Evolutionary conservation across 2,329 filamentous ascomycete genomes (phyloP).

Genomic region (Fusarium sp.): DNA sequence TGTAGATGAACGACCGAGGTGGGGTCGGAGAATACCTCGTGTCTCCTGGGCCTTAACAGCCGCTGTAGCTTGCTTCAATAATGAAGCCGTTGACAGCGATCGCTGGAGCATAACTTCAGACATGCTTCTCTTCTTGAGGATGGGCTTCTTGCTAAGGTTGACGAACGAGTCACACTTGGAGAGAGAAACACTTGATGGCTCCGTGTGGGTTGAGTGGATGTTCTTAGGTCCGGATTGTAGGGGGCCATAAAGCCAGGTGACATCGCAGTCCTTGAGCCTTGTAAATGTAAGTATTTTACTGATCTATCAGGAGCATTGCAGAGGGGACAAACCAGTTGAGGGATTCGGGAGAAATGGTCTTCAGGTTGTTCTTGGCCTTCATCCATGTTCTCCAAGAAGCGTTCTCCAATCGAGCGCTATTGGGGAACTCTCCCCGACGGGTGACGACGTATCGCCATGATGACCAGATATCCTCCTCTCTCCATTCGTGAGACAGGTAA

Average conservation of each 20-base stretch:
- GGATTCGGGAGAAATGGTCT: constrained; percentile 89
- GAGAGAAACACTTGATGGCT: constrained; percentile 58
- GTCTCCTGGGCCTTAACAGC: constrained; percentile 86
- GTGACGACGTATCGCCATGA: constrained; percentile 95
- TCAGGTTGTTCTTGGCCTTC: constrained; percentile 88
- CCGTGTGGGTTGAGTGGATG: constrained; percentile 61
- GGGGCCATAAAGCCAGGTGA: constrained; percentile 97
- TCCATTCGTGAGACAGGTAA: constrained; percentile 93
- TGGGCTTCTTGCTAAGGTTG: constrained; percentile 81
- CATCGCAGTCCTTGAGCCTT: constrained; percentile 97
- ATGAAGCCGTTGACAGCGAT: constrained; percentile 87
- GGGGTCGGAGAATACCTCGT: constrained; percentile 63
- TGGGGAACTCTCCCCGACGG: constrained; percentile 81
- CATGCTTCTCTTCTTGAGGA: constrained; percentile 95
- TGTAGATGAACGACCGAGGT: constrained; percentile 73
- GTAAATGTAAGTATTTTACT: constrained; percentile 47
- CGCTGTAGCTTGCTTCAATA: constrained; percentile 89
- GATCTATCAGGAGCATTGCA: not conserved
- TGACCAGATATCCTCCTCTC: constrained; percentile 96
- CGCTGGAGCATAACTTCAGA: constrained; percentile 94
- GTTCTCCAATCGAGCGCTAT: constrained; percentile 88
- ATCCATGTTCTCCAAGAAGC: constrained; percentile 98
- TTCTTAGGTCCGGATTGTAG: constrained; percentile 78
- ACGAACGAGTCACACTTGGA: constrained; percentile 74
- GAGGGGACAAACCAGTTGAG: constrained; percentile 82